Base-by-base conservation (phyloP, 2,329 filamentous ascomycete species). In the Hymenoscyphus fraxineus region DNA sequence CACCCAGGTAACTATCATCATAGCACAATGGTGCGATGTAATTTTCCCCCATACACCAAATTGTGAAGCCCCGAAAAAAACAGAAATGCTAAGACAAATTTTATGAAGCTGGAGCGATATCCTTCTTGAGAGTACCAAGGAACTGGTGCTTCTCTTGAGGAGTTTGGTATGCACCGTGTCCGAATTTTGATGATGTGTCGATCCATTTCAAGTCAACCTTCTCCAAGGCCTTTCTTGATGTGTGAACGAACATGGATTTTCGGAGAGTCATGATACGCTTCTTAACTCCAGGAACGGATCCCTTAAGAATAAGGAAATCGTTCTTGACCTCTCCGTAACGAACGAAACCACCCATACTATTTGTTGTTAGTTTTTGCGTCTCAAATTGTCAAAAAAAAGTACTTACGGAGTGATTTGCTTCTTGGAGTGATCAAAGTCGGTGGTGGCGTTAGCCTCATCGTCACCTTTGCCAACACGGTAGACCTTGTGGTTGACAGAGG, bases 181-280 rank as follows among this genome's bases (percentile, higher is more conserved):
- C 95, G 82, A 99, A 99, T 88, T 99, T 96, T 85, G 93, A 97
- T 69, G 93, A 97, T 76, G 95, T 99, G 79, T 99, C 95, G 90
- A 99, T 99, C 95, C 95, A 99, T 85, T 99, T 99, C 85, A 99
- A 91, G 79, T 94, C 92, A 81, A 98, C 91, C 92, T 99, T 98
- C 90, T 99, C 95, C 78, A 97, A 87, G 64, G 95, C 92, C 81
- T 90, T 93, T 80, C 95, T 88, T 78, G 91, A 97, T 76, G 93
- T 98, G 88, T 99, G 95, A 69, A 85, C 86, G 88, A 95, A 98
- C 88, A 99, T 95, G 74, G 94, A 96, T 88, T 98, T 99, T 82
- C 95, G 91, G 76, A 99, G 91, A 74, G 95, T 99, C 85, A 98
- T 91, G 80, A 99, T 89, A 80, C 95, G 89, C 93, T 99, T 99